Conservation (phyloP, 768 basidiomycete species). For the Serendipita sp. region DNA sequence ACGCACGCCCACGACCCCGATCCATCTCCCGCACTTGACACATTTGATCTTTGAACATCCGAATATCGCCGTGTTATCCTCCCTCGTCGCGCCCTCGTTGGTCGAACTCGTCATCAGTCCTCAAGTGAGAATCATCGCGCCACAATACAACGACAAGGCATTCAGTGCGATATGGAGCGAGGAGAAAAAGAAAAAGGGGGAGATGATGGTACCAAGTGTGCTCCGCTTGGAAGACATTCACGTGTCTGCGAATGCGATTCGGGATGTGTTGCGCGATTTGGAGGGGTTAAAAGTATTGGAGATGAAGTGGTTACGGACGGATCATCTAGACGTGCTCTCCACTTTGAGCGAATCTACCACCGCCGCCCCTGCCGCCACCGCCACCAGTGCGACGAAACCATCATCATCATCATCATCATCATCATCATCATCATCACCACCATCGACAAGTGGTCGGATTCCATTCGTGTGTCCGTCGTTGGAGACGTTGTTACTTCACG, state of each 20-base stretch:
- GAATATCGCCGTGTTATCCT: neutral
- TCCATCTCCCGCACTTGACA: neutral
- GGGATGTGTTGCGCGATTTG: neutral
- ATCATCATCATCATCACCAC: too few species aligned
- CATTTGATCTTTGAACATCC: neutral
- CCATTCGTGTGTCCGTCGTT: neutral
- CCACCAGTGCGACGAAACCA: neutral
- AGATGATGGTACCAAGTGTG: neutral
- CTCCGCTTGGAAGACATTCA: neutral
- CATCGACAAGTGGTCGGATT: too few species aligned
- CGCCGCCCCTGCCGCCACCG: neutral
- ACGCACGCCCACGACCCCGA: neutral
- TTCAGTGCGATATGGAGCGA: neutral
- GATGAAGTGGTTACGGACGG: slow-evolving; percentile 2
- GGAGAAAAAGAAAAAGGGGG: neutral
- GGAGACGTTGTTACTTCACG: neutral
- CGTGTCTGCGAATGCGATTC: neutral
- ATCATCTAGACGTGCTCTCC: neutral
- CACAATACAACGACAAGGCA: slow-evolving; percentile 1
- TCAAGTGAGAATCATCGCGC: slow-evolving; percentile 1
- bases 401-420: too few species aligned
- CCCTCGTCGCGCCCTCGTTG: neutral
- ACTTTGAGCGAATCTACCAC: neutral
- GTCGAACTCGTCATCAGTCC: slow-evolving; percentile 1
- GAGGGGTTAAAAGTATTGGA: neutral